phyloP scores from a whole-genome alignment of 352 stramenopile species.

The Peronospora destructor region DNA sequence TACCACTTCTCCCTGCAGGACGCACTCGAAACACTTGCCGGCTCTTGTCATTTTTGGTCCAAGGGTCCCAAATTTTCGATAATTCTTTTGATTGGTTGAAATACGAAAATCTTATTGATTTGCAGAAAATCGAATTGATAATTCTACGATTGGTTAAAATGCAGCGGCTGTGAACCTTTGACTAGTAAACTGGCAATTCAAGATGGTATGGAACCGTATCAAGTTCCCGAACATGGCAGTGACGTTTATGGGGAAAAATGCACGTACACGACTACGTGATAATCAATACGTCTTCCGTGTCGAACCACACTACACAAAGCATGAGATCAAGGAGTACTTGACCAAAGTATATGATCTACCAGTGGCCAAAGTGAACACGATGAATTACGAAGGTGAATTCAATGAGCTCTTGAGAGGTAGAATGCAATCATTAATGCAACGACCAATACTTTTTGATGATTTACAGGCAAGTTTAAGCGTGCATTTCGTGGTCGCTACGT shows the following conservation, averaged over 20 bases:
- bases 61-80: background rate
- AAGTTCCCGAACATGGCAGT: slow-evolving; percentile 86
- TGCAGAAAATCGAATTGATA: background rate
- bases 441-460: slow-evolving; percentile 6
- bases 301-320: slow-evolving; percentile 93
- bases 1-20: slow-evolving; percentile 78
- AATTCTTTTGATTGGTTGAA: slow-evolving; percentile 25
- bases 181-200: background rate
- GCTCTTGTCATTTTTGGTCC: slow-evolving; percentile 47
- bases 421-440: too few species aligned
- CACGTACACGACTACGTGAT: slow-evolving; percentile 58
- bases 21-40: slow-evolving; percentile 77
- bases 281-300: slow-evolving; percentile 91
- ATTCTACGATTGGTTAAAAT: slow-evolving; percentile 28
- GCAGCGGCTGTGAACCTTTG: slow-evolving; percentile 7
- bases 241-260: slow-evolving; percentile 83
- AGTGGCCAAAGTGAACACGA: slow-evolving; percentile 92
- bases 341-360: slow-evolving; percentile 94
- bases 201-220: slow-evolving; percentile 80
- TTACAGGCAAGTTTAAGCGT: slow-evolving; percentile 85
- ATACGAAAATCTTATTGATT: too few species aligned
- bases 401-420: too few species aligned
- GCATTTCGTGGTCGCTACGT: slow-evolving; percentile 77
- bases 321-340: slow-evolving; percentile 96
- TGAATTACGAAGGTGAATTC: slow-evolving; percentile 89